These are phyloP conservation scores for Ophiosphaerella korrae DNA, from an alignment of 2,329 filamentous ascomycete genomes.

Conservation along the genomic window DNA sequence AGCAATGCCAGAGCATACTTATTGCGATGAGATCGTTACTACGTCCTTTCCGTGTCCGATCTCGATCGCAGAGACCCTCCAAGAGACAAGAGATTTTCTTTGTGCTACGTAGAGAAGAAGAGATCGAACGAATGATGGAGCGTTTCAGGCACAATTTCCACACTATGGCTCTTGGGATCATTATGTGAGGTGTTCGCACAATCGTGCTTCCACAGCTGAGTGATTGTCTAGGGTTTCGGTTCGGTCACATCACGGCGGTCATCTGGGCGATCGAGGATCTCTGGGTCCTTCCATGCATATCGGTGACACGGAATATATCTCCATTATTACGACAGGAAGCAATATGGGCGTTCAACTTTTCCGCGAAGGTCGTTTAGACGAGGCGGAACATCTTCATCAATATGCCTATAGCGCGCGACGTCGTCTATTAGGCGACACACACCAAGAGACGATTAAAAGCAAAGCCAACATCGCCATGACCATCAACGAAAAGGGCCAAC, in stretches of 20 bases:
- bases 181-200: background rate
- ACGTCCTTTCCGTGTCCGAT: background rate
- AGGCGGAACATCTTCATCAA: conserved; percentile 5
- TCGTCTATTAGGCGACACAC: background rate
- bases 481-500: background rate
- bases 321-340: background rate
- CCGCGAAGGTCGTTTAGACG: conserved; percentile 1
- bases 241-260: background rate
- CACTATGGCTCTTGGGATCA: background rate
- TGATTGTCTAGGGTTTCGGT: background rate
- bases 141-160: background rate
- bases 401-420: background rate
- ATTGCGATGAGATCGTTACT: background rate
- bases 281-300: background rate
- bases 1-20: background rate
- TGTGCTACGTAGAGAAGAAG: background rate
- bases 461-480: conserved; percentile 1
- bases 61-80: background rate
- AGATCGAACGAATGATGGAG: background rate
- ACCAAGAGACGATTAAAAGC: conserved; percentile 9
- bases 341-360: conserved; percentile 33
- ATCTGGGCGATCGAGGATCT: background rate
- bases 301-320: background rate
- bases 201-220: background rate
- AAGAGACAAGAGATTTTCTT: background rate